These are phyloP conservation scores for Colletotrichum paranaense DNA, from an alignment of 2,329 filamentous ascomycete species.

Conservation along the genomic window DNA sequence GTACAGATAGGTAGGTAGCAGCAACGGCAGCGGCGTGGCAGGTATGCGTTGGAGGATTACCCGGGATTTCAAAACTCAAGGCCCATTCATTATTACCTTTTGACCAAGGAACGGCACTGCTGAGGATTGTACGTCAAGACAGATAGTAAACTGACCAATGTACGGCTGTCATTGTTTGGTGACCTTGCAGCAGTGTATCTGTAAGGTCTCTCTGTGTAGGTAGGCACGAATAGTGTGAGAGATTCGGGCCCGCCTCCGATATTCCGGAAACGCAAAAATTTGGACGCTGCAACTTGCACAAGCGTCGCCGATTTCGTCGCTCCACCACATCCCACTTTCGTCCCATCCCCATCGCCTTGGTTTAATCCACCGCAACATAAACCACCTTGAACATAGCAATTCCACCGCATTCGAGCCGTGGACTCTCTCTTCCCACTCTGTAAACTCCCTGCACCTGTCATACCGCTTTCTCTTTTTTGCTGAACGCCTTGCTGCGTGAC, in stretches of 20 bases:
- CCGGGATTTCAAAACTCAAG: background rate
- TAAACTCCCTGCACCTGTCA: background rate
- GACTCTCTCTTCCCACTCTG: conserved; percentile 3
- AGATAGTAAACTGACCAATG: background rate
- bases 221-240: background rate
- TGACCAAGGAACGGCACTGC: background rate
- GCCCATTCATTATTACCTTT: background rate
- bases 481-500: background rate
- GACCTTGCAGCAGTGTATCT: conserved; percentile 8
- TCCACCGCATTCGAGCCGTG: conserved; percentile 3
- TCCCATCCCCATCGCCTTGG: conserved; percentile 27
- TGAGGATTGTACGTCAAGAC: background rate
- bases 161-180: background rate
- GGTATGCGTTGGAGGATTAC: background rate
- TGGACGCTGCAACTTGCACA: conserved; percentile 27
- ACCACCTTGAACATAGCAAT: conserved; percentile 7
- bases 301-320: conserved; percentile 36
- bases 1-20: background rate
- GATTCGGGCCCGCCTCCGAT: conserved; percentile 31
- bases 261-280: conserved; percentile 34
- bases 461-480: background rate
- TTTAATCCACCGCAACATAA: conserved; percentile 14
- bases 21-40: background rate
- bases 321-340: conserved; percentile 33
- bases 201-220: background rate